Percentiles rank a stretch among this genome's conserved stretches.
phyloP scores from a whole-genome alignment of 2,329 filamentous ascomycete genomes.

The Colletotrichum sp. region DNA sequence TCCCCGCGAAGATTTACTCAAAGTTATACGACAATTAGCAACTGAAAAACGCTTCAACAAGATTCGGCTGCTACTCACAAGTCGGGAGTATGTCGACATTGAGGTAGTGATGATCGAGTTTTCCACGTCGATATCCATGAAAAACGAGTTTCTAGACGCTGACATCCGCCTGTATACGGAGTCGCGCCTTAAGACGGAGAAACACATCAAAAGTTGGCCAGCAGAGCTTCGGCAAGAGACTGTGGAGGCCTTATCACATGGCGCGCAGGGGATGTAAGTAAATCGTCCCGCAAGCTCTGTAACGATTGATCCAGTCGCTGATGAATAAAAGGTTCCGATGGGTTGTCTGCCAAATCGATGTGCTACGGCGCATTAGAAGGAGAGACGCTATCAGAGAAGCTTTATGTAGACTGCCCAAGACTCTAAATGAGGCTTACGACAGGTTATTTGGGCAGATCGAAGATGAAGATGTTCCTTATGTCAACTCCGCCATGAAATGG shows the following conservation, averaged over 20 bases:
- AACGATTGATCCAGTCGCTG: accelerated
- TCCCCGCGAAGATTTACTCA: background rate
- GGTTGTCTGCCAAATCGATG: background rate
- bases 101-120: accelerated
- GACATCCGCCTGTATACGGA: background rate
- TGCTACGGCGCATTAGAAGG: accelerated
- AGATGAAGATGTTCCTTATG: accelerated
- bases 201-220: background rate
- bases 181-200: accelerated
- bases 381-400: accelerated
- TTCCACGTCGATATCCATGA: background rate
- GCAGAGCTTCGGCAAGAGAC: background rate
- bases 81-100: background rate
- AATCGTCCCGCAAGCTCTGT: too few species aligned
- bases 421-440: background rate
- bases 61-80: accelerated
- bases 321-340: background rate
- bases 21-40: too few species aligned
- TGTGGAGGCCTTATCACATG: background rate
- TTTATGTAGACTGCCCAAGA: background rate
- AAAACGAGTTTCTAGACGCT: background rate
- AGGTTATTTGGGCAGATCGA: background rate
- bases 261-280: background rate
- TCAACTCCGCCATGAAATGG: background rate
- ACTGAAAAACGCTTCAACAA: too few species aligned